A percentile compares a stretch with the other conserved stretches of the same genome.
Conservation (phyloP, 148 eudicot genomes). For the Fagopyrum homotropicum region DNA sequence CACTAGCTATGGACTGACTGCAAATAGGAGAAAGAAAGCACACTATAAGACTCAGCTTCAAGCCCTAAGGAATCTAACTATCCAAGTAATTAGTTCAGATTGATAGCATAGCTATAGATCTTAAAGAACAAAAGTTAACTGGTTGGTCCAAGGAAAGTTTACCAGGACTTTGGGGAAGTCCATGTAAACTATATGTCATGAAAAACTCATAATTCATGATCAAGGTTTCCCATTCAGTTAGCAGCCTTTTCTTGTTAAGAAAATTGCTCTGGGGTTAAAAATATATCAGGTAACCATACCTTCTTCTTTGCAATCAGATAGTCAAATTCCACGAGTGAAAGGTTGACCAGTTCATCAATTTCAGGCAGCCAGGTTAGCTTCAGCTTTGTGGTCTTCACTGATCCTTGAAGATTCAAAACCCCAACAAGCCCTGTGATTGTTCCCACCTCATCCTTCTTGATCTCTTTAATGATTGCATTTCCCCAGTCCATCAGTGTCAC, state of each 20-base stretch:
- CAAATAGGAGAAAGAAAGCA: too few species aligned
- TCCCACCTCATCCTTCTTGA: slow-evolving; percentile 64
- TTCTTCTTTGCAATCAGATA: slow-evolving; percentile 89
- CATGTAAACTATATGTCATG: neutral
- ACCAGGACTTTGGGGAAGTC: too few species aligned
- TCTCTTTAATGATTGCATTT: slow-evolving; percentile 79
- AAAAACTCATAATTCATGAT: neutral
- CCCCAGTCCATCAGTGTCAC: slow-evolving; percentile 99
- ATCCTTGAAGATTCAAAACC: slow-evolving; percentile 78
- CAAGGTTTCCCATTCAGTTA: neutral
- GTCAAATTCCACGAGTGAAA: slow-evolving; percentile 74
- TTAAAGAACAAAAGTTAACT: too few species aligned
- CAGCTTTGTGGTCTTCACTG: slow-evolving; percentile 93
- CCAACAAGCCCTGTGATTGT: slow-evolving; percentile 54
- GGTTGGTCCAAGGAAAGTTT: too few species aligned
- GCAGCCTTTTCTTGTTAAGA: neutral
- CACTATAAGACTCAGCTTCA: too few species aligned
- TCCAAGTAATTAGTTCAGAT: too few species aligned
- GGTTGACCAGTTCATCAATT: slow-evolving; percentile 60
- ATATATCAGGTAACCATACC: slow-evolving; percentile 29
- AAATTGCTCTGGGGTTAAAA: neutral
- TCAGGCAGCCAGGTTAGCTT: slow-evolving; percentile 95
- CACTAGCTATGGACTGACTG: too few species aligned
- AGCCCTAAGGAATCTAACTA: too few species aligned
- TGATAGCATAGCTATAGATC: too few species aligned